Base-by-base conservation (phyloP, 805 yeast genomes). In the Yamadazyma laniorum region DNA sequence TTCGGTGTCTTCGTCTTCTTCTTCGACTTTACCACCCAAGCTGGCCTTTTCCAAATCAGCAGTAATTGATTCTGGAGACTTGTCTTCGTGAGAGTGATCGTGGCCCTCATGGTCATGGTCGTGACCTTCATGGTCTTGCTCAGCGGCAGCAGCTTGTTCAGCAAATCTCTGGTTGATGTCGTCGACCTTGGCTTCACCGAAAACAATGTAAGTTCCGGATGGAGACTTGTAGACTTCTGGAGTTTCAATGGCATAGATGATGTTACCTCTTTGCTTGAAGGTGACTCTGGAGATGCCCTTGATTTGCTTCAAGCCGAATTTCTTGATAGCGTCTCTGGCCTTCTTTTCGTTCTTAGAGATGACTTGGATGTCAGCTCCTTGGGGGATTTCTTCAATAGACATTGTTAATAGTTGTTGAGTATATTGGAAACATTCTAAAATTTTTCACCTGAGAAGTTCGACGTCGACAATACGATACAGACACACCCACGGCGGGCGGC, bases 171-270 rank as follows among this genome's bases (percentile, higher is more conserved):
- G 82, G 72, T 82, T 80, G 70, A 89, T 73, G 75, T 91, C 96
- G 70, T 91, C 97, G 55, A 86, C 85, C 79, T 88, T 86, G 63
- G 96, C 95, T 74, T 90, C 97, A 73, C 99, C 99, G 59, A 91
- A 90, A 53, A 91, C 97, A 57, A 91, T 82, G 77, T 85, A 93
- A 55, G 95, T 83, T 64, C 97, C 96, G 61, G 95, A 85, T 50
- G 82, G 77, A 48, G 96, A 82, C 72, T 78, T 87, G 95, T 75
- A 91, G 45, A 93, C 98, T 56, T 89, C 97, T 68, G 99, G 99
- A 53, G 70, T 66, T 66, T 87, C 93, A 72, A 91, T 86, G 62
- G 93, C 95, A 67, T 83, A 79, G 63, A 89, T 83, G 65, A 83
- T 79, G 80, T 87, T 86, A 67, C 90, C 89, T 74, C 86, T 82